Percentiles rank a stretch among this genome's conserved stretches.
Conservation (phyloP, 1,284 basidiomycete genomes). For the Gymnopus androsaceus region DNA sequence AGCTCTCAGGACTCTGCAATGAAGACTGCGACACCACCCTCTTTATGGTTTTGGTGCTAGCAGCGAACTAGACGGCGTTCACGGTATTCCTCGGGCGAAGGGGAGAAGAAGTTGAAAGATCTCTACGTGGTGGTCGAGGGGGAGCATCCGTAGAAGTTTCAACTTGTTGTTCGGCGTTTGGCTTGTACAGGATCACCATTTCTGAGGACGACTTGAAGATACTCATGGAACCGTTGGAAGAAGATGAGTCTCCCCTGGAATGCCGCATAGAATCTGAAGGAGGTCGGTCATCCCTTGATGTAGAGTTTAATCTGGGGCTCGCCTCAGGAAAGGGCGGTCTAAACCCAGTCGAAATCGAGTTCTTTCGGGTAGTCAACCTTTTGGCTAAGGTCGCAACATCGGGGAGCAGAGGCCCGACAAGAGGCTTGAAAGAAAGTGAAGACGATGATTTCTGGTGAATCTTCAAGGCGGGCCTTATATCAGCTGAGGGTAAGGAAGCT, state of each 20-base stretch:
- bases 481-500: background rate
- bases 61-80: background rate
- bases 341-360: background rate
- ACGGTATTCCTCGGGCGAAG: background rate
- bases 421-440: background rate
- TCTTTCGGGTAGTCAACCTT: background rate
- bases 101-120: background rate
- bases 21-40: background rate
- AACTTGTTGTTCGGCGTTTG: too few relatives aligned
- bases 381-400: constrained; percentile 6
- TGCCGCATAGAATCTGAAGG: too few relatives aligned
- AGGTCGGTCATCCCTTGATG: background rate
- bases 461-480: background rate
- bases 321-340: background rate
- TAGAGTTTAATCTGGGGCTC: background rate
- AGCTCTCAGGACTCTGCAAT: background rate
- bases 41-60: background rate
- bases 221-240: background rate
- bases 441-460: constrained; percentile 10
- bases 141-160: too few relatives aligned
- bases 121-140: too few relatives aligned
- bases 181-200: background rate
- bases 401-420: constrained; percentile 2
- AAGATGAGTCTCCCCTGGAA: background rate
- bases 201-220: background rate